phyloP scores from a whole-genome alignment of 352 stramenopile genomes.

The Phytophthora macrochlamydospora region DNA sequence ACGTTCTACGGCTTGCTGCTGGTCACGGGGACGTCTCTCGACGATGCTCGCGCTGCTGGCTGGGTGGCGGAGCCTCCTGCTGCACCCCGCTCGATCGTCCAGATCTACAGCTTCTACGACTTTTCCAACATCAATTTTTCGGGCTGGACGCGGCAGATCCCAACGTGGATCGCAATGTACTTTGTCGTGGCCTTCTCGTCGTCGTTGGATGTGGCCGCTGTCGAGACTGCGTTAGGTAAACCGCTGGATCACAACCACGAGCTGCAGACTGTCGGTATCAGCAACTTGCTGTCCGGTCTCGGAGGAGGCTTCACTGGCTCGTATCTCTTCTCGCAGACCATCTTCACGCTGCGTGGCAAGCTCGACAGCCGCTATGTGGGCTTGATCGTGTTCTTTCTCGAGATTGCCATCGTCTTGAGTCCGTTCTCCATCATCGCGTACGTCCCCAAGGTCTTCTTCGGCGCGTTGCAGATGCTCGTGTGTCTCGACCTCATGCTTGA shows the following conservation, averaged over 20 bases:
- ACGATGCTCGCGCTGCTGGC: constrained; percentile 90
- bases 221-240: constrained; percentile 96
- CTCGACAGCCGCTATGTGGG: constrained; percentile 76
- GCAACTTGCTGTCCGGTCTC: constrained; percentile 96
- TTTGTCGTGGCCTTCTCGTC: constrained; percentile 98
- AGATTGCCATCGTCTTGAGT: constrained; percentile 80
- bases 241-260: constrained; percentile 97
- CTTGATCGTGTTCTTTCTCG: constrained; percentile 78
- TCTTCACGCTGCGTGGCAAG: constrained; percentile 85
- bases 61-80: constrained; percentile 91
- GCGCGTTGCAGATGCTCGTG: constrained; percentile 96
- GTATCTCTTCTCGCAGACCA: constrained; percentile 99
- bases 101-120: constrained; percentile 86
- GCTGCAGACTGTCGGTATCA: constrained; percentile 94
- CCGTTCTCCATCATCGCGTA: constrained; percentile 96
- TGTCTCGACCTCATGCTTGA: constrained; percentile 97
- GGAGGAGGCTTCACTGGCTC: constrained; percentile 97
- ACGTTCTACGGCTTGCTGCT: constrained; percentile 87
- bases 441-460: constrained; percentile 98
- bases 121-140: constrained; percentile 64
- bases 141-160: constrained; percentile 72
- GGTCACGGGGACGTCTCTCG: constrained; percentile 67
- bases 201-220: constrained; percentile 97
- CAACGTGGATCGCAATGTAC: constrained; percentile 97
- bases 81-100: constrained; percentile 56